Evolutionary conservation across 371 early-diverging fungal genomes (phyloP).

Genomic region (Saksenaea oblongispora): DNA sequence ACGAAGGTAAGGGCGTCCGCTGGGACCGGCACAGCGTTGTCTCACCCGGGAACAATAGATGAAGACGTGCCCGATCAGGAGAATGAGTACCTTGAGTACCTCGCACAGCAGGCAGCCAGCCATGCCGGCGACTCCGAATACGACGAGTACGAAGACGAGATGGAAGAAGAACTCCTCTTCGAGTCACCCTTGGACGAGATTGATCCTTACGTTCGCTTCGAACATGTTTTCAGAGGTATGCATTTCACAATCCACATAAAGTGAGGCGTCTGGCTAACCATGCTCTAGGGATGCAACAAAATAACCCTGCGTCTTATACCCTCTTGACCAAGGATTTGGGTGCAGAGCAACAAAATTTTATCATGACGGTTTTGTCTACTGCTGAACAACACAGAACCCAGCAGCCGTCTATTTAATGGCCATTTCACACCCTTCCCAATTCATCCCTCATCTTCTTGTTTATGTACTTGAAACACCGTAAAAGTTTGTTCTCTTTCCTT

Average conservation of each 20-base stretch:
- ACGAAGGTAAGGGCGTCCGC: conserved; percentile 26
- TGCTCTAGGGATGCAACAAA: conserved; percentile 38
- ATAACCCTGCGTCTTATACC: conserved; percentile 49
- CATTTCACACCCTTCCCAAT: background rate
- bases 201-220: conserved; percentile 79
- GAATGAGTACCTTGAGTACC: conserved; percentile 63
- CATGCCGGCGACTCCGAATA: conserved; percentile 44
- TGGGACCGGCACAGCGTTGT: too few relatives aligned
- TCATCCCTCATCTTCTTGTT: background rate
- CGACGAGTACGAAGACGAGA: conserved; percentile 65
- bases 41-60: too few relatives aligned
- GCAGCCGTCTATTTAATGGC: background rate
- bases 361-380: conserved; percentile 43
- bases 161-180: conserved; percentile 78
- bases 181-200: conserved; percentile 86
- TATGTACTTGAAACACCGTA: conserved; percentile 3
- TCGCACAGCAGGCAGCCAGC: conserved; percentile 57
- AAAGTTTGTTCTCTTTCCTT: background rate
- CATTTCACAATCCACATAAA: background rate
- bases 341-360: conserved; percentile 47
- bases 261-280: background rate
- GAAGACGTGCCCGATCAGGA: conserved; percentile 64
- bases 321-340: conserved; percentile 53
- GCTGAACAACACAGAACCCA: conserved; percentile 36
- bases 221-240: conserved; percentile 49